These are phyloP conservation scores for Lactuca saligna DNA, from an alignment of 129 eudicot species.

Conservation along the genomic window DNA sequence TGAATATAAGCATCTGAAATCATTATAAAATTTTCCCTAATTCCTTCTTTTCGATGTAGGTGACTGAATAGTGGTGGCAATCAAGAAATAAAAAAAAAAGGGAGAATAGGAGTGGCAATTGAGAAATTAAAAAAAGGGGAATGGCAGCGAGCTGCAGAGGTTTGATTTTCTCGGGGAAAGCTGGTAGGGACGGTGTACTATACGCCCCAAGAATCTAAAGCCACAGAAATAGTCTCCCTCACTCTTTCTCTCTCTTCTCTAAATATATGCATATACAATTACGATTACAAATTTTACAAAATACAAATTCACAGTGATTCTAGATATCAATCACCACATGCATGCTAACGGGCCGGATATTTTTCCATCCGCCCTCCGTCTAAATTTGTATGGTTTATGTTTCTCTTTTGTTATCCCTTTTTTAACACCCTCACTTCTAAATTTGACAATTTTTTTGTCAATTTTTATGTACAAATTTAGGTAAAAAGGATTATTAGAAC, in stretches of 20 bases:
- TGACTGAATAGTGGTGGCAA: not conserved
- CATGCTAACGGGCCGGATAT: not conserved
- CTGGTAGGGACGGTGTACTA: not conserved
- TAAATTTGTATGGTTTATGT: not conserved
- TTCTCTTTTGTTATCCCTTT: not conserved
- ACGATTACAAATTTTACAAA: no score
- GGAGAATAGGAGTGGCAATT: not conserved
- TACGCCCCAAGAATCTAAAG: not conserved
- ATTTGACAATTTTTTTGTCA: not conserved
- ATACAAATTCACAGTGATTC: not conserved
- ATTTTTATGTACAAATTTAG: not conserved
- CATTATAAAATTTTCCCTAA: not conserved
- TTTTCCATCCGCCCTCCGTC: not conserved
- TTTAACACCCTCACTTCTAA: not conserved
- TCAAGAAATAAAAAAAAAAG: not conserved
- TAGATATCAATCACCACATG: not conserved
- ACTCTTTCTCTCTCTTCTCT: constrained; percentile 3
- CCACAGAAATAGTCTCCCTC: constrained; percentile 6
- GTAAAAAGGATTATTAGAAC: not conserved
- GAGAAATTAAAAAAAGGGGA: not conserved
- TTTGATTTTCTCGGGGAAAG: not conserved
- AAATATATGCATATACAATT: not conserved
- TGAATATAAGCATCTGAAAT: not conserved
- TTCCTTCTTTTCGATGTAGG: not conserved
- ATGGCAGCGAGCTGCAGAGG: not conserved